Evolutionary conservation across 345 rosid species (phyloP).

Genomic region (Eucalyptus decipiens): DNA sequence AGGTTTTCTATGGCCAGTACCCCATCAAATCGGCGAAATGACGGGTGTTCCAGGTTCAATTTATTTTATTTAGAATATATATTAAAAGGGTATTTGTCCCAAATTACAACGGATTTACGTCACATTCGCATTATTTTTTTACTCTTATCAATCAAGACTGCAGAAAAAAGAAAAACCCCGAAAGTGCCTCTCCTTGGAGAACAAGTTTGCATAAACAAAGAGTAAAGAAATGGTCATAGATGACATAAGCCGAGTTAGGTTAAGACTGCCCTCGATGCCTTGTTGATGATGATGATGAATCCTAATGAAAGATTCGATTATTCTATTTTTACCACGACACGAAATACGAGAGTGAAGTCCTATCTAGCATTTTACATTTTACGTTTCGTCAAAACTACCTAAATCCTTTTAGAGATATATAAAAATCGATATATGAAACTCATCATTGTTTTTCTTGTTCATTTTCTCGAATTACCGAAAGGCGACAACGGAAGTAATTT

Average conservation of each 20-base stretch:
- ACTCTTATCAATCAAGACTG: neutral
- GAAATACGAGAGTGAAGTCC: fast-evolving
- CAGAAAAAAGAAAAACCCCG: neutral
- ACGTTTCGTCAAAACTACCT: fast-evolving
- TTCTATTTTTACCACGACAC: neutral
- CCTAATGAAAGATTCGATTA: neutral
- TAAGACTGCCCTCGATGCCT: neutral
- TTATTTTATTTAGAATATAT: neutral
- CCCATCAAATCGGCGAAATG: neutral
- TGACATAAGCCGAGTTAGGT: neutral
- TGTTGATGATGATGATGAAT: neutral
- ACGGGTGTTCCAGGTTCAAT: neutral
- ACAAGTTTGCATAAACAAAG: neutral
- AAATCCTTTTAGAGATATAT: fast-evolving
- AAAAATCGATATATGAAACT: fast-evolving
- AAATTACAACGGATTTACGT: neutral
- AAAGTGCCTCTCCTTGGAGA: neutral
- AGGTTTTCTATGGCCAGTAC: neutral
- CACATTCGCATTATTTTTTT: neutral
- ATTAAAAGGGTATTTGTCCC: neutral
- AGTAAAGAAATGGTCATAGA: neutral
- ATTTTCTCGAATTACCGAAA: neutral
- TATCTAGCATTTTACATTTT: fast-evolving
- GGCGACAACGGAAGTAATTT: neutral
- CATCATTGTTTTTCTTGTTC: fast-evolving